Conservation (phyloP, 208 protist genomes). For the Trypanosomatidae sp. region DNA sequence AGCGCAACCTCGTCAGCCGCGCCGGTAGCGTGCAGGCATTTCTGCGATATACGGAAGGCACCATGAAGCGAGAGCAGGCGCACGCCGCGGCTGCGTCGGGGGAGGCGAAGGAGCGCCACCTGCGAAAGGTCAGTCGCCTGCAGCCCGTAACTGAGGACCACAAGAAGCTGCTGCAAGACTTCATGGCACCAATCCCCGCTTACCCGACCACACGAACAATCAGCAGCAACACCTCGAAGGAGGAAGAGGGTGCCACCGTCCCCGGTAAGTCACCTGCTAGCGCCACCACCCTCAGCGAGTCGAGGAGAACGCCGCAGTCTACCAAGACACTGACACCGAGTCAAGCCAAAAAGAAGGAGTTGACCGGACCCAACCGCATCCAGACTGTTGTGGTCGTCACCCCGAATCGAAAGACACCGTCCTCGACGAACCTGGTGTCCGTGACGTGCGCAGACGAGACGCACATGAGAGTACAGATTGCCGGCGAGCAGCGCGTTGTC, state of each 20-base stretch:
- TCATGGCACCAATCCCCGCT: slow-evolving; percentile 26
- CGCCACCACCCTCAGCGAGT: not conserved
- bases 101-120: slow-evolving; percentile 20
- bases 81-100: slow-evolving; percentile 11
- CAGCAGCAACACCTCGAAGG: not conserved
- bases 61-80: slow-evolving; percentile 28
- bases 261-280: not conserved
- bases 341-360: slow-evolving; percentile 7
- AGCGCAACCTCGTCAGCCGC: slow-evolving; percentile 36
- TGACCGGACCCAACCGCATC: slow-evolving; percentile 16
- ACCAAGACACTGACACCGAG: slow-evolving; percentile 5
- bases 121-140: slow-evolving; percentile 35
- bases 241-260: not conserved
- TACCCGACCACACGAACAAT: slow-evolving; percentile 16
- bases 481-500: slow-evolving; percentile 3
- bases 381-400: slow-evolving; percentile 40
- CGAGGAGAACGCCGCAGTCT: not conserved
- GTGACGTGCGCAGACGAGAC: slow-evolving; percentile 25
- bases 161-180: slow-evolving; percentile 32
- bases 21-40: slow-evolving; percentile 39
- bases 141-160: slow-evolving; percentile 37
- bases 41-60: slow-evolving; percentile 32
- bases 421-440: slow-evolving; percentile 1
- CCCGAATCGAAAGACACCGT: slow-evolving; percentile 10
- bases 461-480: slow-evolving; percentile 16